phyloP scores from a whole-genome alignment of 108 stramenopile genomes.

The Chaetoceros tenuissimus region DNA sequence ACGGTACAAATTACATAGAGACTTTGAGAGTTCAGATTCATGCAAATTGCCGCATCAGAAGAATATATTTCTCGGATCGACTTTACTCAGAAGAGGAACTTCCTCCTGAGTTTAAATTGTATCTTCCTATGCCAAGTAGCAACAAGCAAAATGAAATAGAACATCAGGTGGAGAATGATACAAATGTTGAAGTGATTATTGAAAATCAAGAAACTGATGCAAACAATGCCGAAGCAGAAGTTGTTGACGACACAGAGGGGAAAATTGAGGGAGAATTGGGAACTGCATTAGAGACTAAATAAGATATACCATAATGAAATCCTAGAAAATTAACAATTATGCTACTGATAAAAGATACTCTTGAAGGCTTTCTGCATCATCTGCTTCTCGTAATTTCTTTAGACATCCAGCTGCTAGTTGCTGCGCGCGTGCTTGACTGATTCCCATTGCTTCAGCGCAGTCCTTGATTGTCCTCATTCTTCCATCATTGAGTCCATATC shows the following conservation, averaged over 20 bases:
- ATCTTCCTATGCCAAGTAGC: slow-evolving; percentile 17
- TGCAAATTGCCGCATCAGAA: slow-evolving; percentile 87
- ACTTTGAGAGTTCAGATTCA: slow-evolving; percentile 90
- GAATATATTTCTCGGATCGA: slow-evolving; percentile 87
- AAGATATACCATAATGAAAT: too few relatives aligned
- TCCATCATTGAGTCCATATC: slow-evolving; percentile 75
- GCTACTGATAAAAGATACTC: slow-evolving; percentile 78
- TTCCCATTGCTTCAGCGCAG: slow-evolving; percentile 69
- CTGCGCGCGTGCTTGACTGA: slow-evolving; percentile 54
- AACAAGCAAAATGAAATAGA: not conserved
- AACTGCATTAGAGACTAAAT: too few relatives aligned
- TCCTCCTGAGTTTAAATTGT: slow-evolving; percentile 79
- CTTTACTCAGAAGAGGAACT: slow-evolving; percentile 88
- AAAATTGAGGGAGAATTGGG: too few relatives aligned
- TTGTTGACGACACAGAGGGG: too few relatives aligned
- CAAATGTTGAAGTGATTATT: too few relatives aligned
- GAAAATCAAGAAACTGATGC: too few relatives aligned
- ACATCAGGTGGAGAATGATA: too few relatives aligned
- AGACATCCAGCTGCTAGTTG: slow-evolving; percentile 53
- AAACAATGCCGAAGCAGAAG: too few relatives aligned
- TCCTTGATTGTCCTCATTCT: slow-evolving; percentile 46
- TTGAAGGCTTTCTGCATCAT: slow-evolving; percentile 62
- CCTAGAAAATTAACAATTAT: slow-evolving; percentile 10
- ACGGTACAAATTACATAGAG: slow-evolving; percentile 91
- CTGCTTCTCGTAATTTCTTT: slow-evolving; percentile 66